Percentiles rank a stretch among this genome's conserved stretches.
Conservation (phyloP, 1,284 basidiomycete species). For the Cutaneotrichosporon sp. region DNA sequence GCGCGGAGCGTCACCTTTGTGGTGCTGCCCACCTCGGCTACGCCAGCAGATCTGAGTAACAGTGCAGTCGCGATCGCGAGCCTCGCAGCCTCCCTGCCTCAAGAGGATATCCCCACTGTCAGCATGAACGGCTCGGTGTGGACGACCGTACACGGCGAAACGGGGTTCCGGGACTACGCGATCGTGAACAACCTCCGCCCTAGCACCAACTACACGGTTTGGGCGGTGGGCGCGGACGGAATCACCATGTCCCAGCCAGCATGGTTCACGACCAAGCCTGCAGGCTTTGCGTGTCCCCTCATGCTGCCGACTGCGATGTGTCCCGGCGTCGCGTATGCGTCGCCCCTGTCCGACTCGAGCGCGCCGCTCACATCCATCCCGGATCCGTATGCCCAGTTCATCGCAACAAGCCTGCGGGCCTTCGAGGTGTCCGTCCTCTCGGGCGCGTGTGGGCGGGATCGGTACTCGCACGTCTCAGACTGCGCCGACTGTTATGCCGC, state of each 20-base stretch:
- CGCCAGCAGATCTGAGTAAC: slow-evolving; percentile 11
- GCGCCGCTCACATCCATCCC: slow-evolving; percentile 53
- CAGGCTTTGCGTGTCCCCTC: slow-evolving; percentile 63
- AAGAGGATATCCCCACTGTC: background rate
- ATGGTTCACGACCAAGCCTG: slow-evolving; percentile 40
- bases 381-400: slow-evolving; percentile 50
- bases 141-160: slow-evolving; percentile 23
- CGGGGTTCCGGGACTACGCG: slow-evolving; percentile 36
- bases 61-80: background rate
- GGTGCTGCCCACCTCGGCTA: slow-evolving; percentile 5
- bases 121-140: slow-evolving; percentile 11
- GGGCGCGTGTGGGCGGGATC: slow-evolving; percentile 67
- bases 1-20: background rate
- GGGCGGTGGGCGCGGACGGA: slow-evolving; percentile 24
- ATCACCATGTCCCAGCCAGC: slow-evolving; percentile 34
- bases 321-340: slow-evolving; percentile 64
- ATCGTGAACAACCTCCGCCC: slow-evolving; percentile 27
- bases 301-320: slow-evolving; percentile 68
- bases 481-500: slow-evolving; percentile 69
- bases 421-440: slow-evolving; percentile 67
- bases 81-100: background rate
- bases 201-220: slow-evolving; percentile 44
- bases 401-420: slow-evolving; percentile 61
- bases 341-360: slow-evolving; percentile 54
- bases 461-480: slow-evolving; percentile 69